These are phyloP conservation scores for Zizania palustris DNA, from an alignment of 202 grass and related monocot species.

Conservation along the genomic window DNA sequence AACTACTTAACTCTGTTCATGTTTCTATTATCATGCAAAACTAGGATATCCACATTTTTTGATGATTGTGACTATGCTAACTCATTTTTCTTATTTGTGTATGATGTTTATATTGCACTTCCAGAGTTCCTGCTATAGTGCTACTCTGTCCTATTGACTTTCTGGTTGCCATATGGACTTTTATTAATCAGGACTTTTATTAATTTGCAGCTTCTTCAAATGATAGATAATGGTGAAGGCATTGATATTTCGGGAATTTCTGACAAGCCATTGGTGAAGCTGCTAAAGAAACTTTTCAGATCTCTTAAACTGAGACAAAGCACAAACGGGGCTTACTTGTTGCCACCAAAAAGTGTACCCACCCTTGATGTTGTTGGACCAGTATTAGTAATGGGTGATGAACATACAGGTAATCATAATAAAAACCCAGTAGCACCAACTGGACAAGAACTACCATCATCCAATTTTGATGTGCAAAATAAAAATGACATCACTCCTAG, in stretches of 20 bases:
- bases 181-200: constrained; percentile 30
- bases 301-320: constrained; percentile 73
- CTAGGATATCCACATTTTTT: background rate
- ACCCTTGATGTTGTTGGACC: constrained; percentile 73
- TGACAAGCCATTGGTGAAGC: constrained; percentile 74
- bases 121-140: background rate
- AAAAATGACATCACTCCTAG: constrained; percentile 39
- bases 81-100: background rate
- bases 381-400: constrained; percentile 38
- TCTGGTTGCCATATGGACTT: background rate
- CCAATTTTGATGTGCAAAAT: constrained; percentile 49
- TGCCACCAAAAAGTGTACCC: constrained; percentile 58
- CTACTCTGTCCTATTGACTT: constrained; percentile 5
- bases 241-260: constrained; percentile 84
- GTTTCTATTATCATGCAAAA: background rate
- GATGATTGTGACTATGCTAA: constrained; percentile 13
- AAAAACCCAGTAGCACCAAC: constrained; percentile 21
- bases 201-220: constrained; percentile 85
- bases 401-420: constrained; percentile 43
- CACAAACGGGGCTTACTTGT: constrained; percentile 70
- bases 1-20: constrained; percentile 3
- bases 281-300: constrained; percentile 76
- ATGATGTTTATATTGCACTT: constrained; percentile 15
- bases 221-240: constrained; percentile 90
- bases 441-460: constrained; percentile 36